Percentiles rank a stretch among this genome's conserved stretches.
Evolutionary conservation across 352 stramenopile genomes (phyloP).

Genomic region (Phytopythium vexans): DNA sequence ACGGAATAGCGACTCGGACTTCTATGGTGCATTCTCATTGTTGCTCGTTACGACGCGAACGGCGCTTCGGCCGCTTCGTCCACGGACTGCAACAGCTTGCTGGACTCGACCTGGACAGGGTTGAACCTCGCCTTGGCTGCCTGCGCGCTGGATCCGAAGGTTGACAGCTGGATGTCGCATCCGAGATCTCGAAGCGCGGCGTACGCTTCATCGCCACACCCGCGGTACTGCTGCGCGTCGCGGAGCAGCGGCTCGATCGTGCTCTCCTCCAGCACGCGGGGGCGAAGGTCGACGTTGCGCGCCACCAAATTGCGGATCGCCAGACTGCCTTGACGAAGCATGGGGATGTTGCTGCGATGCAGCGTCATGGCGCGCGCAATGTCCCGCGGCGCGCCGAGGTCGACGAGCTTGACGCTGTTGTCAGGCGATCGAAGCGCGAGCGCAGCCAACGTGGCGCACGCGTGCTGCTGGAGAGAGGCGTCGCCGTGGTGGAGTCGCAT

Average conservation of each 20-base stretch:
- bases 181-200: constrained; percentile 69
- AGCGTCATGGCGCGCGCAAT: constrained; percentile 57
- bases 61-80: constrained; percentile 51
- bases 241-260: constrained; percentile 62
- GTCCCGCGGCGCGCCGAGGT: constrained; percentile 36
- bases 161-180: constrained; percentile 64
- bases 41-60: constrained; percentile 19
- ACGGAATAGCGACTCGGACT: not conserved
- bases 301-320: constrained; percentile 81
- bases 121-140: constrained; percentile 52
- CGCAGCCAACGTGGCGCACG: constrained; percentile 69
- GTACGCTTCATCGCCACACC: constrained; percentile 77
- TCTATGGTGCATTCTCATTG: constrained; percentile 4
- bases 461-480: constrained; percentile 60
- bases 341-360: constrained; percentile 34
- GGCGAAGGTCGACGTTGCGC: constrained; percentile 50
- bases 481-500: constrained; percentile 55
- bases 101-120: constrained; percentile 56
- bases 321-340: constrained; percentile 74
- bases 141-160: constrained; percentile 31
- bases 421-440: constrained; percentile 64
- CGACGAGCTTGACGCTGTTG: constrained; percentile 54
- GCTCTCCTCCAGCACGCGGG: constrained; percentile 58
- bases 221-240: constrained; percentile 54
- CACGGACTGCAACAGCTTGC: constrained; percentile 45